Evolutionary conservation across 1,139 yeast genomes (phyloP).

Genomic region (Casaregolazyma lundiana): DNA sequence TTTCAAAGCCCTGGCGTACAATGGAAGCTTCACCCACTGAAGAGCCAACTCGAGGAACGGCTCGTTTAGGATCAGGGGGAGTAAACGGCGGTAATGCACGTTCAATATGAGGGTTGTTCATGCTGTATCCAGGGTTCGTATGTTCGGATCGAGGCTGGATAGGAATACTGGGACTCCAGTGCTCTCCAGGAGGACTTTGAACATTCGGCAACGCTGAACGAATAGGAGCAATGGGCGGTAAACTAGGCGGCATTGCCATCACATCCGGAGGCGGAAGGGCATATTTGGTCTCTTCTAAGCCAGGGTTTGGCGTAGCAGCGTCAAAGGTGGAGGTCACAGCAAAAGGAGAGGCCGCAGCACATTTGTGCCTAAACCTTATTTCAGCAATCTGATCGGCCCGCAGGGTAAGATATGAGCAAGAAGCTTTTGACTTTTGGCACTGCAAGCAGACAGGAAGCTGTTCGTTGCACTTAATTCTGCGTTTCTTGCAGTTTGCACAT

Average conservation of each 20-base stretch:
- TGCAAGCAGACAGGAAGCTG: slow-evolving; percentile 57
- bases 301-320: neutral
- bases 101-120: too few relatives aligned
- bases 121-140: neutral
- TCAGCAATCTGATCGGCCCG: slow-evolving; percentile 25
- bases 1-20: slow-evolving; percentile 31
- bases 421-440: slow-evolving; percentile 51
- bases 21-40: slow-evolving; percentile 14
- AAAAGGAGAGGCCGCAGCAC: slow-evolving; percentile 1
- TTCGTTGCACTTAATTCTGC: slow-evolving; percentile 67
- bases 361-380: slow-evolving; percentile 9
- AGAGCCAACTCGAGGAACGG: slow-evolving; percentile 7
- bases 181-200: neutral
- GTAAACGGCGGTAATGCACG: too few relatives aligned
- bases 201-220: neutral
- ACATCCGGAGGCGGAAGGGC: neutral
- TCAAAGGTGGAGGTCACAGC: slow-evolving; percentile 4
- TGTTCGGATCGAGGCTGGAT: neutral
- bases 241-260: neutral
- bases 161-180: neutral
- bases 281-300: neutral
- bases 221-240: neutral
- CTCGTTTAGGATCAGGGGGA: too few relatives aligned
- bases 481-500: slow-evolving; percentile 62
- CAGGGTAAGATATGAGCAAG: slow-evolving; percentile 29